Conservation (phyloP, 2,329 filamentous ascomycete genomes). For the Pseudocercospora fijiensis region DNA sequence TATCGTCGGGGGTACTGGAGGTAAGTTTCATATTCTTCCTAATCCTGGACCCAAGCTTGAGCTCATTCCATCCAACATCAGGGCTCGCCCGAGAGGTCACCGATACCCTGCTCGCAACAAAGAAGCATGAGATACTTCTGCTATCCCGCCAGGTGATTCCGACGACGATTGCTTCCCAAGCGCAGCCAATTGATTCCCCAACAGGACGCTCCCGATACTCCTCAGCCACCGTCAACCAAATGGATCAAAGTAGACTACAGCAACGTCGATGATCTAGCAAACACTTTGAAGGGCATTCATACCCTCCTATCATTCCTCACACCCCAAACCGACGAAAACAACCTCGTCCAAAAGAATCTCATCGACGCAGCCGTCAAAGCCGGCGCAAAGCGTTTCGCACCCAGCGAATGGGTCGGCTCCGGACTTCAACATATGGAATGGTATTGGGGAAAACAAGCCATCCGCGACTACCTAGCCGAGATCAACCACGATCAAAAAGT, state of each 20-base stretch:
- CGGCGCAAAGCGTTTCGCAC: conserved; percentile 19
- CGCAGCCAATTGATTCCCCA: neutral
- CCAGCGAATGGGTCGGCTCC: conserved; percentile 19
- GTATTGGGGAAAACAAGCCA: conserved; percentile 54
- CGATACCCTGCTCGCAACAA: conserved; percentile 49
- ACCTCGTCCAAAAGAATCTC: conserved; percentile 15
- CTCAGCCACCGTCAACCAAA: neutral
- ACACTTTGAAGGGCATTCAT: conserved; percentile 11
- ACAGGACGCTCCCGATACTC: neutral
- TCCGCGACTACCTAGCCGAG: conserved; percentile 52
- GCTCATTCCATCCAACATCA: neutral
- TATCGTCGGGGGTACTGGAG: conserved; percentile 48
- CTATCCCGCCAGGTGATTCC: conserved; percentile 49
- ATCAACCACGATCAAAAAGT: conserved; percentile 53
- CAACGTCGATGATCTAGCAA: neutral
- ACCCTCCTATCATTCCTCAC: conserved; percentile 21
- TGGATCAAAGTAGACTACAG: conserved; percentile 11
- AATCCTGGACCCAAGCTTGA: neutral
- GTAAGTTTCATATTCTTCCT: conserved; percentile 33
- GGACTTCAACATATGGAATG: conserved; percentile 41
- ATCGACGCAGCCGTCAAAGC: conserved; percentile 18
- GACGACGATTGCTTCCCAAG: neutral
- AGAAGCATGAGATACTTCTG: conserved; percentile 55
- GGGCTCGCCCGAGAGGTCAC: conserved; percentile 52
- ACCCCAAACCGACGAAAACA: conserved; percentile 12